Evolutionary conservation across 2,329 filamentous ascomycete genomes (phyloP), one percentile per base, ranked within the genome.

Genomic region (Fusarium napiforme): DNA sequence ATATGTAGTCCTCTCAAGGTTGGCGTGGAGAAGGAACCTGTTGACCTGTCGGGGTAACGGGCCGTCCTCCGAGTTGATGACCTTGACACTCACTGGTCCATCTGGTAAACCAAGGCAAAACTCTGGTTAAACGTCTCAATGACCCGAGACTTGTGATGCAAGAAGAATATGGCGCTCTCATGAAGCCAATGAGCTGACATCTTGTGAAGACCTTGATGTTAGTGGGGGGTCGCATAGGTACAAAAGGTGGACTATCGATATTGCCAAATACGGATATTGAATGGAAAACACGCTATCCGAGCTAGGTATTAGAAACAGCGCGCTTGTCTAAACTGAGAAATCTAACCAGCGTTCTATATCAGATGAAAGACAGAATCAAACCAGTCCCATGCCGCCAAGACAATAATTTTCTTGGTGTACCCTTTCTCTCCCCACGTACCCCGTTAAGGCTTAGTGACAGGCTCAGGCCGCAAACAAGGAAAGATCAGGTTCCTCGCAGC

Each of bases 71-170:
- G 18, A 0, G 2, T 0, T 3, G 3, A 2, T 14, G 2, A 34
- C 5, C 18, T 15, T 9, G 7, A 10, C 10, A 32, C 2, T 2
- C 19, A 23, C 14, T 18, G n/a, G 23, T 34, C 19, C 8, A 50
- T 26, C 50, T 66, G 60, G 14, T 65, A 46, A 65, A 64, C 40
- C 4, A 40, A 46, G 62, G 60, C 9, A 66, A 49, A 66, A 39
- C 64, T 9, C 7, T 37, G 60, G 60, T 3, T 34, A 66, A 64
- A 42, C 11, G 2, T 2, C 0, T 5, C 4, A 1, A 9, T 14
- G 18, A 7, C 0, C 46, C 39, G 46, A 39, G 15, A 28, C 7
- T 32, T 26, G 45, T 26, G 10, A 23, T 21, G 9, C 4, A 7
- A 21, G 3, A 10, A 7, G 4, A 4, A 30, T 6, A 19, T 12